Evolutionary conservation across 306 rosid species (phyloP).

Genomic region (Cicer yamashitae): DNA sequence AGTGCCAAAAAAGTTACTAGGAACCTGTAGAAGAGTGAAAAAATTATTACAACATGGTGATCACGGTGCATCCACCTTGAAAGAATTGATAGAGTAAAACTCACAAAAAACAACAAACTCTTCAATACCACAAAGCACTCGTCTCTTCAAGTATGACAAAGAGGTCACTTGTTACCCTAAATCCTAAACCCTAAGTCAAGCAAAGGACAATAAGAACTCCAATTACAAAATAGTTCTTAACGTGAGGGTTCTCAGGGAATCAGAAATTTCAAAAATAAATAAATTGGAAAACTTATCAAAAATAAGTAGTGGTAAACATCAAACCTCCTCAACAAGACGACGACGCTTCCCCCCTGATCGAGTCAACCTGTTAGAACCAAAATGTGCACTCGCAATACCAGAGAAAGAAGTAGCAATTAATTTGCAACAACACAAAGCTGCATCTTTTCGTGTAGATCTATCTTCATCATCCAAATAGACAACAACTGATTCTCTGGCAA

Average conservation of each 20-base stretch:
- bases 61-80: neutral
- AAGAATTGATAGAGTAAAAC: neutral
- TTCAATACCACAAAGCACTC: conserved; percentile 12
- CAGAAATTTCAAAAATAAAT: conserved; percentile 22
- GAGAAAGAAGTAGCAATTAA: conserved; percentile 85
- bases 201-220: conserved; percentile 17
- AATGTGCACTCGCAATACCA: conserved; percentile 62
- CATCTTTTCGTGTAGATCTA: conserved; percentile 90
- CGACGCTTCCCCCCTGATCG: conserved; percentile 85
- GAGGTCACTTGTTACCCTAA: neutral
- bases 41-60: neutral
- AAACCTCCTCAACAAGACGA: conserved; percentile 89
- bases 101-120: conserved; percentile 6
- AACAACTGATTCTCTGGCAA: conserved; percentile 93
- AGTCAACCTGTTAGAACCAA: conserved; percentile 72
- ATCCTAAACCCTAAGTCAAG: conserved; percentile 17
- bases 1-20: no score
- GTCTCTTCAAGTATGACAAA: neutral
- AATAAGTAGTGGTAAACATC: conserved; percentile 32
- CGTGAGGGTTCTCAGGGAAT: neutral
- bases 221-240: conserved; percentile 30
- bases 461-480: conserved; percentile 96
- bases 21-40: no score
- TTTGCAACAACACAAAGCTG: conserved; percentile 96
- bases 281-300: neutral